These are phyloP conservation scores for Nymphaea colorata DNA, from an alignment of 164 flowering plant species.

Conservation along the genomic window DNA sequence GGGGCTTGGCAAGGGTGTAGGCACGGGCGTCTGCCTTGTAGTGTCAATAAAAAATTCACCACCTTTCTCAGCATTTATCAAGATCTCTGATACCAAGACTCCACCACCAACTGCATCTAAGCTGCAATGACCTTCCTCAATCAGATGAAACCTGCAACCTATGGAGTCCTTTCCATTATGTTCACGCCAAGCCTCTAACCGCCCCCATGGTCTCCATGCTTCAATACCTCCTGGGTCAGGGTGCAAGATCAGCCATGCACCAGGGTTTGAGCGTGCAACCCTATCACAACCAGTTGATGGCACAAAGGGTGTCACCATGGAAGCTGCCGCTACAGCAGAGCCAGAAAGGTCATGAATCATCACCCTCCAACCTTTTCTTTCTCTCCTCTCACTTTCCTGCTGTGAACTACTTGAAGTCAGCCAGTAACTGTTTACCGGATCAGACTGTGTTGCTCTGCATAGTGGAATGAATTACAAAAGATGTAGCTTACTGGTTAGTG, in stretches of 20 bases:
- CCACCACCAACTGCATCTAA: conserved; percentile 24
- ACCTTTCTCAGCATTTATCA: conserved; percentile 66
- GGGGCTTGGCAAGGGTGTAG: conserved; percentile 65
- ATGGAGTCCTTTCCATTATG: conserved; percentile 50
- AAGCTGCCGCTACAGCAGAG: conserved; percentile 89
- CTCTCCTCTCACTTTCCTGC: conserved; percentile 51
- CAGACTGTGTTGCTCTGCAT: conserved; percentile 51
- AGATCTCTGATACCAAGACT: conserved; percentile 57
- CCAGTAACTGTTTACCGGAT: conserved; percentile 50
- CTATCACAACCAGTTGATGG: conserved; percentile 84
- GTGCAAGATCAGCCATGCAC: conserved; percentile 81
- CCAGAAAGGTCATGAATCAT: conserved; percentile 90
- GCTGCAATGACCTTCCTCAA: conserved; percentile 34
- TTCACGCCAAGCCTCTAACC: conserved; percentile 95
- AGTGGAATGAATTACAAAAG: background rate
- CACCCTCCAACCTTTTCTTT: conserved; percentile 89
- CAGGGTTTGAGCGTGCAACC: conserved; percentile 90
- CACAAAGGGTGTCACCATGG: conserved; percentile 91
- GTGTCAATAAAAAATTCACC: conserved; percentile 79
- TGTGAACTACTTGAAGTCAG: conserved; percentile 25
- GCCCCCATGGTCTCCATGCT: conserved; percentile 96
- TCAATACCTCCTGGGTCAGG: conserved; percentile 51
- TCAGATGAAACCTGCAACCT: conserved; percentile 61
- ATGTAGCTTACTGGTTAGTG: no score
- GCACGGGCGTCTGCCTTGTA: conserved; percentile 35